Evolutionary conservation across 331 rosid species (phyloP), one percentile per base, ranked within the genome.

Genomic region (Prunus yedoensis): DNA sequence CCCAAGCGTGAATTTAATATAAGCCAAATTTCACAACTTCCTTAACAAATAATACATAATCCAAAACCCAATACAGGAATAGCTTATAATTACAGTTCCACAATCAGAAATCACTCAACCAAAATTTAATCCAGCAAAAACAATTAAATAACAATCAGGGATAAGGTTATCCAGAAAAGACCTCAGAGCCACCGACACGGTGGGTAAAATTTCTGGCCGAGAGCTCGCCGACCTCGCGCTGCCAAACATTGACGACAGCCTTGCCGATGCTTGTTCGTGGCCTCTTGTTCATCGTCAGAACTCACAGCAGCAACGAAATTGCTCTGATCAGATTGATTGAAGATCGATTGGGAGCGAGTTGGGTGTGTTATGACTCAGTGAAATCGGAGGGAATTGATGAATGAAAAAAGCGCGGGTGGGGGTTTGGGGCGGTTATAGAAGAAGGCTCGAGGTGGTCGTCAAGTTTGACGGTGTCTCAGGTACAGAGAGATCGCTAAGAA

Each of bases 111-210:
- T 30, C 45, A 61, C 46, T 50, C 45, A 25, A 18, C 17, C 64
- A 53, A 71, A 28, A 17, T 10, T 7, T 14, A 11, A 58, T 57
- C 13, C 56, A 35, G 8, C 8, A 35, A 35, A 53, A 70, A 6
- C 17, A 12, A 49, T 14, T 16, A 53, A 47, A 5, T 25, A n/a
- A 68, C 62, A 46, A 17, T 21, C 62, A 63, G 59, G 32, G 21
- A 41, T 52, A 66, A 50, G 73, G 50, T 49, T 52, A 17, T 27
- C 15, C 43, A 38, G 30, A 46, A 23, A 32, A 25, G 41, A 94
- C 97, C 97, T 92, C 83, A 14, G 96, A 85, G 71, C 80, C 97
- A 35, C 82, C 97, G 46, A 89, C 94, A 3, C 97, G 93, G 38
- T 77, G 89, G 11, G 90, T 86, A 70, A 92, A 92, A 79, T 54